These are phyloP conservation scores for Phialophora tarda DNA, from an alignment of 2,329 filamentous ascomycete species.

Conservation along the genomic window DNA sequence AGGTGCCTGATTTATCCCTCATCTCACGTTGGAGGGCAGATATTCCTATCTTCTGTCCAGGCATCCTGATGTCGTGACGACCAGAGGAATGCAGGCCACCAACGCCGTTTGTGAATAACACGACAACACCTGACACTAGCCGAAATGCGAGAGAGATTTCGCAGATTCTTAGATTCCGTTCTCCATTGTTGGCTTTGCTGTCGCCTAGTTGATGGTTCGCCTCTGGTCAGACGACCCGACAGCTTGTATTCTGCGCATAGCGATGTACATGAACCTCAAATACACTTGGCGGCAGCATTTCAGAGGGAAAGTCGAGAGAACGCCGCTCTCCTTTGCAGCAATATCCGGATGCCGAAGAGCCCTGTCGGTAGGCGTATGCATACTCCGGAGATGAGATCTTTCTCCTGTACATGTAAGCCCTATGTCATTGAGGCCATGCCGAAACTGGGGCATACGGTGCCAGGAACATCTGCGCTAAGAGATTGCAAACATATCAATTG, in stretches of 20 bases:
- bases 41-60: neutral
- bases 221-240: neutral
- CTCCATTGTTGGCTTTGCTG: neutral
- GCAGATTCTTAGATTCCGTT: neutral
- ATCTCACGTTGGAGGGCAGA: conserved; percentile 11
- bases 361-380: neutral
- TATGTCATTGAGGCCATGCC: conserved; percentile 13
- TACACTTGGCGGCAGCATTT: neutral
- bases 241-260: neutral
- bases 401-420: conserved; percentile 16
- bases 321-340: neutral
- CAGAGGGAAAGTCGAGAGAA: neutral
- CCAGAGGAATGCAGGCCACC: conserved; percentile 13
- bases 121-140: neutral
- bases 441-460: neutral
- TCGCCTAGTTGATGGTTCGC: neutral
- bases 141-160: neutral
- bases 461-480: neutral
- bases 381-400: conserved; percentile 4
- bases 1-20: neutral
- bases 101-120: neutral
- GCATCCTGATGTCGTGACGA: conserved; percentile 6
- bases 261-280: neutral
- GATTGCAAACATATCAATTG: conserved; percentile 24
- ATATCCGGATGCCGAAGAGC: neutral